Percentiles rank a stretch among this genome's conserved stretches.
Evolutionary conservation across 345 rosid genomes (phyloP).

Genomic region (Garcia nutans): DNA sequence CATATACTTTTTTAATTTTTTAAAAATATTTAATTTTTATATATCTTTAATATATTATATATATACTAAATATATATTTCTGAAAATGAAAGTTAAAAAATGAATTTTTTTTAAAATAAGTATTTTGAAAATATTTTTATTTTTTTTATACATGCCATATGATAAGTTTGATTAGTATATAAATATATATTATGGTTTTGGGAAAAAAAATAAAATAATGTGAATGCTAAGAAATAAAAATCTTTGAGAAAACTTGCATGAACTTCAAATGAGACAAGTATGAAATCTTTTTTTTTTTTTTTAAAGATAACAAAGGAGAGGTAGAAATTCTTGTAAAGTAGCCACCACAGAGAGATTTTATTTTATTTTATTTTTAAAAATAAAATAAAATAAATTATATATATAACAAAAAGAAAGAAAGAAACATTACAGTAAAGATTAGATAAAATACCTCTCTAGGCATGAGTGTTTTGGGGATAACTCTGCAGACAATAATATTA

Average conservation of each 20-base stretch:
- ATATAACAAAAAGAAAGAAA: not conserved
- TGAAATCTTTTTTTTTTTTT: conserved; percentile 25
- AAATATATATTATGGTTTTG: not conserved
- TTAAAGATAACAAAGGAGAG: conserved; percentile 59
- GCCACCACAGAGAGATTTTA: conserved; percentile 33
- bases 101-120: no score
- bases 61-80: no score
- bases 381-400: conserved; percentile 4
- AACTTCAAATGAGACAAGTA: conserved; percentile 35
- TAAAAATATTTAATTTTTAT: no score
- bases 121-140: no score
- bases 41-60: no score
- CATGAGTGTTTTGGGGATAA: conserved; percentile 38
- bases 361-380: not conserved
- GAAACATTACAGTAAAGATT: conserved; percentile 14
- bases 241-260: conserved; percentile 23
- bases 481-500: conserved; percentile 34
- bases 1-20: not conserved
- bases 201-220: not conserved
- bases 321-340: conserved; percentile 45
- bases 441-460: conserved; percentile 35
- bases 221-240: conserved; percentile 19
- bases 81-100: no score
- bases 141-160: not conserved
- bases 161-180: not conserved